These are phyloP conservation scores for Pseudogymnoascus sp. DNA, from an alignment of 2,329 filamentous ascomycete genomes.

Conservation along the genomic window DNA sequence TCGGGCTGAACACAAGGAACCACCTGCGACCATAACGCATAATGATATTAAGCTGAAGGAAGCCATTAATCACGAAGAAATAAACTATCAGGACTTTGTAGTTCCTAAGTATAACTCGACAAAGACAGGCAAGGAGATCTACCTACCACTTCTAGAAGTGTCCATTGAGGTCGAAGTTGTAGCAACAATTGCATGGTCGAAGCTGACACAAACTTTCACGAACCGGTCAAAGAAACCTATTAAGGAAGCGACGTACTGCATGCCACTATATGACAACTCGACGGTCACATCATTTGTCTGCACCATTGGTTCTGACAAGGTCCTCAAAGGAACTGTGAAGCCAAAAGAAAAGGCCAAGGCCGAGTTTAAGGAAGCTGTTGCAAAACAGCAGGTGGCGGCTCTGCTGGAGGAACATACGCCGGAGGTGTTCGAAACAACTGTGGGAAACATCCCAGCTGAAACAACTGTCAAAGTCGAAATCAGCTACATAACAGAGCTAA, in stretches of 20 bases:
- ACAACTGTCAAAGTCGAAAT: slow-evolving; percentile 52
- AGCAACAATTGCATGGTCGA: slow-evolving; percentile 9
- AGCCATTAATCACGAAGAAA: neutral
- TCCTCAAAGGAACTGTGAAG: slow-evolving; percentile 58
- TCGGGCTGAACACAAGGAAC: neutral
- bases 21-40: neutral
- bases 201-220: slow-evolving; percentile 44
- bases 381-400: slow-evolving; percentile 51
- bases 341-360: slow-evolving; percentile 53
- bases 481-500: slow-evolving; percentile 60
- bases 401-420: slow-evolving; percentile 52
- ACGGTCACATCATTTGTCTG: slow-evolving; percentile 61
- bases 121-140: slow-evolving; percentile 6
- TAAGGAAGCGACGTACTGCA: slow-evolving; percentile 52
- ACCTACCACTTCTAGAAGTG: slow-evolving; percentile 8
- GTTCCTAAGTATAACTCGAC: neutral
- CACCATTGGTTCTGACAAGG: slow-evolving; percentile 46
- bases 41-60: neutral
- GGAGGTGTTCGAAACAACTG: slow-evolving; percentile 54
- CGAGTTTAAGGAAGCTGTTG: slow-evolving; percentile 51
- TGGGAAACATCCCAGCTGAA: slow-evolving; percentile 58
- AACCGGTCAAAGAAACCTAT: slow-evolving; percentile 39
- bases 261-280: slow-evolving; percentile 65
- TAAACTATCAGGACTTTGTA: neutral
- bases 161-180: neutral